Base-by-base conservation (phyloP, 2,329 filamentous ascomycete species). In the Plenodomus tracheiphilus region DNA sequence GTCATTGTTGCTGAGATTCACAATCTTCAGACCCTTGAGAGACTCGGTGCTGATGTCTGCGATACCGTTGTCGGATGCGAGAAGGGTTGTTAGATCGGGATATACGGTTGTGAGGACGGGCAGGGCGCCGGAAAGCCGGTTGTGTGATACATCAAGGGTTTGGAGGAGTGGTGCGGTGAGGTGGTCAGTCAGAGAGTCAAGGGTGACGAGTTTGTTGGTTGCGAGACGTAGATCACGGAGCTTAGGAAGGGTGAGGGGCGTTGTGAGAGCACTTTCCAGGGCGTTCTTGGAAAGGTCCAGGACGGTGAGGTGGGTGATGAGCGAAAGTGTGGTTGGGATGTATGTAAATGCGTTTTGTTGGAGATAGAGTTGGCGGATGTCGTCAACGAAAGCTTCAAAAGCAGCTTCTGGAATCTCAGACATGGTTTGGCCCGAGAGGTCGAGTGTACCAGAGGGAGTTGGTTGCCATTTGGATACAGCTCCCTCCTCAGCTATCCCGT, bases 1-100 rank as follows among this genome's bases (percentile, higher is more conserved):
- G 42, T 93, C 87, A 65, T 97, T 97, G 71, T 91, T 92, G 56
- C 84, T 85, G 8, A 91, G 84, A 68, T 96, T 90, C 2, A 95
- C 83, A 4, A 88, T 81, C 56, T 84, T 84, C 47, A 97, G 70
- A 0, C 93, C 92, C 42, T 81, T 79, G 32, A 97, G 84, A 9
- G 85, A 79, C 9, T 91, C 86, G 0, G 89, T 86, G 1, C 87
- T 82, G 15, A 96, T 79, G 13, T 87, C 85, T 5, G 81, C 78
- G 41, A 97, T 81, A 56, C 86, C 85, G 68, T 97, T 97, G 71
- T 95, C 91, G 3, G 85, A 83, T 1, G 85, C 86, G 16, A 93
- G 76, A 9, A 97, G 77, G 0, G 88, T 83, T 1, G 79, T 81
- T 36, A 97, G 78, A 6, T 77, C 79, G 0, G 91, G 89, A 67